phyloP scores from a whole-genome alignment of 306 rosid species.

The Rosa lucieae region DNA sequence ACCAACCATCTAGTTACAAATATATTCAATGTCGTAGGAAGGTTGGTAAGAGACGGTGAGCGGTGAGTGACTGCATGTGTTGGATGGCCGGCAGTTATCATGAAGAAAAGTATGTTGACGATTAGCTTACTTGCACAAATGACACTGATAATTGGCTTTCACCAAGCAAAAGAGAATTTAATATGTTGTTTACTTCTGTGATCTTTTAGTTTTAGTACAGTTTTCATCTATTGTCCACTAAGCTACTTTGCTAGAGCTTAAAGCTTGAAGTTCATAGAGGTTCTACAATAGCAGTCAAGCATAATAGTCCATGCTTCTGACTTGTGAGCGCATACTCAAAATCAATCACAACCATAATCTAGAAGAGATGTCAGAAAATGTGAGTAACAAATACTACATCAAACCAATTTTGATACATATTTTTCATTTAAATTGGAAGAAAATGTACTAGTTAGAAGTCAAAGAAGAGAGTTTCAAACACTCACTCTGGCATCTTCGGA shows the following conservation, averaged over 20 bases:
- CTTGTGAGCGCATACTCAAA: background rate
- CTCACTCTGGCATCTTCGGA: slow-evolving; percentile 90
- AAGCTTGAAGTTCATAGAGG: background rate
- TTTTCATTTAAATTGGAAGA: slow-evolving; percentile 2
- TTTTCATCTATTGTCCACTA: background rate
- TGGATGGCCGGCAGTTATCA: background rate
- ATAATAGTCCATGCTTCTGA: background rate
- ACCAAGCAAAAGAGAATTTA: background rate
- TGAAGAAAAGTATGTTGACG: background rate
- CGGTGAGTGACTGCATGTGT: background rate
- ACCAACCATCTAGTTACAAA: background rate
- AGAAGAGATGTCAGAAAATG: background rate
- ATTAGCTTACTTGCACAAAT: background rate
- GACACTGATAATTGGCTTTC: background rate
- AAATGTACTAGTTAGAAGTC: slow-evolving; percentile 44
- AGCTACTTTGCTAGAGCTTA: background rate
- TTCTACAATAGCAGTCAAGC: background rate
- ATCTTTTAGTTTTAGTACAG: background rate
- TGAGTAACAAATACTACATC: background rate
- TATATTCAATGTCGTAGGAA: background rate
- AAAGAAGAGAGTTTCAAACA: slow-evolving; percentile 75
- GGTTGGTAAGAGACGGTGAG: background rate
- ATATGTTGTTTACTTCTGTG: background rate
- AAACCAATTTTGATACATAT: background rate
- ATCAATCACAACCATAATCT: slow-evolving; percentile 1